Conservation (phyloP, 2,329 filamentous ascomycete species). For the Orbilia ellipsospora region DNA sequence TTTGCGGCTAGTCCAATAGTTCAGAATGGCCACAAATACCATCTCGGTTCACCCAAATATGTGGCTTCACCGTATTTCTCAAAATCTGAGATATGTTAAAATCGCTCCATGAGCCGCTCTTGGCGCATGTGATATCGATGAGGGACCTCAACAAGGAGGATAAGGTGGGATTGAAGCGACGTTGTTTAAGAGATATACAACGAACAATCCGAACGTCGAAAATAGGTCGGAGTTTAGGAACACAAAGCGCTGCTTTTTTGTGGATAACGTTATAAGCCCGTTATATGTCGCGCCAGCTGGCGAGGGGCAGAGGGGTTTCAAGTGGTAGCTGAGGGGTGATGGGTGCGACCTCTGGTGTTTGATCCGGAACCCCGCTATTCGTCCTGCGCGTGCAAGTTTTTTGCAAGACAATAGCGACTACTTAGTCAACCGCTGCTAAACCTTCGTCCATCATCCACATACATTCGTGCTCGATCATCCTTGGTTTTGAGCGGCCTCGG, state of each 20-base stretch:
- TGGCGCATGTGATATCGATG: no score
- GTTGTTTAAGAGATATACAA: background rate
- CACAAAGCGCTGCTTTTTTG: no score
- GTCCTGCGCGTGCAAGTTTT: background rate
- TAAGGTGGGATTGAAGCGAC: no score
- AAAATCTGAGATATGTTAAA: no score
- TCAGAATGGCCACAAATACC: background rate
- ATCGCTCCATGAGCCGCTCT: no score
- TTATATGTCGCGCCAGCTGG: constrained; percentile 7
- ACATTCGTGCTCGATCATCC: no score
- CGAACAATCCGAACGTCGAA: background rate
- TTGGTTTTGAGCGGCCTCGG: no score
- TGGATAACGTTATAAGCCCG: constrained; percentile 29
- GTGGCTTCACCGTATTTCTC: constrained; percentile 48
- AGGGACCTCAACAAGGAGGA: no score
- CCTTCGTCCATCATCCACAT: no score
- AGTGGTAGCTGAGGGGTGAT: background rate
- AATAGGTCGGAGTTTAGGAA: no score
- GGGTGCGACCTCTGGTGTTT: constrained; percentile 20
- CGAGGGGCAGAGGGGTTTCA: constrained; percentile 16
- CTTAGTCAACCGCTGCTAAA: no score
- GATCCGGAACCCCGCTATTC: constrained; percentile 6
- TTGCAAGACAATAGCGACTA: no score
- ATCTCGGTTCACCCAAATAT: constrained; percentile 11
- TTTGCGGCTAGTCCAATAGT: background rate